phyloP scores from a whole-genome alignment of 2,329 filamentous ascomycete species.

The Hypocreales sp. region DNA sequence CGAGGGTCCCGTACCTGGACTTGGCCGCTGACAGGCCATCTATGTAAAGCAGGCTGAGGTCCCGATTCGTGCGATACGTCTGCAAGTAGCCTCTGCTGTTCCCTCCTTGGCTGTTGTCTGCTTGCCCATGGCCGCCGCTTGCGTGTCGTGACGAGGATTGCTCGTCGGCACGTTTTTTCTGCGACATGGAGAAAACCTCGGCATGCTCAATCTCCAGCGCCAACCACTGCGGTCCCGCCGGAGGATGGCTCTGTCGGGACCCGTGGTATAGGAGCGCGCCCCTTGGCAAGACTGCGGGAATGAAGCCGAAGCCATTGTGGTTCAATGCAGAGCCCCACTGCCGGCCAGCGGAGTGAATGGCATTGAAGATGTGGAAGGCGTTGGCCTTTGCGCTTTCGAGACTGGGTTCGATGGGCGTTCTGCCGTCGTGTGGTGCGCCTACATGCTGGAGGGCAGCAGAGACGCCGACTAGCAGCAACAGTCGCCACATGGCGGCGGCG shows the following conservation, averaged over 20 bases:
- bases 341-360: constrained; percentile 54
- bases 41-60: constrained; percentile 48
- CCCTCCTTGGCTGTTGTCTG: background rate
- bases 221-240: constrained; percentile 49
- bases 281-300: constrained; percentile 47
- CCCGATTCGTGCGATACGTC: constrained; percentile 42
- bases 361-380: constrained; percentile 55
- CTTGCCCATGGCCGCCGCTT: constrained; percentile 2
- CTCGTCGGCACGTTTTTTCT: background rate
- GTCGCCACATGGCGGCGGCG: no score
- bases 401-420: constrained; percentile 19
- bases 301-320: constrained; percentile 63
- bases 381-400: constrained; percentile 27
- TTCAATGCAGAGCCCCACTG: constrained; percentile 60
- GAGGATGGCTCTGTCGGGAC: constrained; percentile 22
- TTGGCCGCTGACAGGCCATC: constrained; percentile 59
- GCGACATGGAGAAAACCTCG: constrained; percentile 37
- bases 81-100: constrained; percentile 43
- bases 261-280: constrained; percentile 58
- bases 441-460: no score
- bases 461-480: no score
- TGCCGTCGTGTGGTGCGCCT: no score
- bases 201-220: constrained; percentile 68
- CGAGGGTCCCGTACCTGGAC: constrained; percentile 47
- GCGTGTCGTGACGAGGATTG: constrained; percentile 1